Evolutionary conservation across 75 land plant species (phyloP).

Genomic region (Pinus tabuliformis): DNA sequence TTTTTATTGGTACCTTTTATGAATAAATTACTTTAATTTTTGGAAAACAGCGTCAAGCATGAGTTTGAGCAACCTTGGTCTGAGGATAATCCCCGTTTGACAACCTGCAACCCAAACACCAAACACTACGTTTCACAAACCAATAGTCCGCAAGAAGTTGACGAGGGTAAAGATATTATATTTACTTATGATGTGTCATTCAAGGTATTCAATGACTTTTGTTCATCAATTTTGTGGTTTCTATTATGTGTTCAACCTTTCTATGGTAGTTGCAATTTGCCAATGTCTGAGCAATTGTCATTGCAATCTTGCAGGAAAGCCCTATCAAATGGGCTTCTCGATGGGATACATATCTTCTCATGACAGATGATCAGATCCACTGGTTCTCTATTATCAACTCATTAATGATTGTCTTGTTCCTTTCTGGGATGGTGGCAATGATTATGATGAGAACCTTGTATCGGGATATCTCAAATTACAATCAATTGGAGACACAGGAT

Average conservation of each 20-base stretch:
- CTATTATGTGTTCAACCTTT: background rate
- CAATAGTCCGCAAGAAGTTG: slow-evolving; percentile 83
- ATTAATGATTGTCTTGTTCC: slow-evolving; percentile 66
- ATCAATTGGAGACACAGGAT: slow-evolving; percentile 69
- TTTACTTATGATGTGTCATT: slow-evolving; percentile 89
- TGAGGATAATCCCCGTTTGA: slow-evolving; percentile 40
- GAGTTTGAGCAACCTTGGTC: slow-evolving; percentile 65
- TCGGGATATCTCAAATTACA: slow-evolving; percentile 72
- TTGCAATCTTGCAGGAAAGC: slow-evolving; percentile 38
- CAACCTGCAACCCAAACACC: slow-evolving; percentile 76
- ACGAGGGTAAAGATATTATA: slow-evolving; percentile 59
- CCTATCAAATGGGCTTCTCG: slow-evolving; percentile 72
- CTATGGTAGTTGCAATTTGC: slow-evolving; percentile 10
- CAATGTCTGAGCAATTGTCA: slow-evolving; percentile 44
- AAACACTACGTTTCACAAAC: slow-evolving; percentile 44
- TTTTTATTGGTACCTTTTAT: slow-evolving; percentile 28
- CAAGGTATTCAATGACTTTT: slow-evolving; percentile 42
- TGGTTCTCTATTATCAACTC: slow-evolving; percentile 79
- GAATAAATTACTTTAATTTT: background rate
- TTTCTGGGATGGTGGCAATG: slow-evolving; percentile 80
- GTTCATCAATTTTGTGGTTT: background rate
- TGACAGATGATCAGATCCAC: slow-evolving; percentile 73
- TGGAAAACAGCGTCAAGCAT: slow-evolving; percentile 75
- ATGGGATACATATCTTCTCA: slow-evolving; percentile 74
- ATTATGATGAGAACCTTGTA: slow-evolving; percentile 77